These are phyloP conservation scores for Hippophae gyantsensis DNA, from an alignment of 306 rosid genomes.

Conservation along the genomic window DNA sequence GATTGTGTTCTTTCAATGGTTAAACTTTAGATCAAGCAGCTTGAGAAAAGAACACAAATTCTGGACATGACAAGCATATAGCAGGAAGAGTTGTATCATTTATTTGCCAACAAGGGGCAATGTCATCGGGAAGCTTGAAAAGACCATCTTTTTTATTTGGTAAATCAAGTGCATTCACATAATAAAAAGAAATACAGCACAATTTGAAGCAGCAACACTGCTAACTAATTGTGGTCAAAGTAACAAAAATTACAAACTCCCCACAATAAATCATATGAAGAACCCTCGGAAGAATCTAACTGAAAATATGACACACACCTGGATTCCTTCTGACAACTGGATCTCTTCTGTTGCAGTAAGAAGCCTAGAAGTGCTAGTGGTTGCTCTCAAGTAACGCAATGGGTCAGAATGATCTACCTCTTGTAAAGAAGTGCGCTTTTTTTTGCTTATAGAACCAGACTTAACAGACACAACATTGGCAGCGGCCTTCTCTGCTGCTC, in stretches of 20 bases:
- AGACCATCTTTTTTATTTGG: neutral
- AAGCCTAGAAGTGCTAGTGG: constrained; percentile 56
- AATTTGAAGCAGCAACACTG: neutral
- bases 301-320: constrained; percentile 36
- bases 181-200: too few relatives aligned
- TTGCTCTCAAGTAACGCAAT: constrained; percentile 67
- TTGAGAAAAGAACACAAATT: neutral
- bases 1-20: too few relatives aligned
- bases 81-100: neutral
- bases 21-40: neutral
- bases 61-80: neutral
- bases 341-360: constrained; percentile 71
- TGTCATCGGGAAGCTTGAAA: neutral
- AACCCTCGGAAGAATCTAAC: constrained; percentile 10
- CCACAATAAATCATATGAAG: constrained; percentile 6
- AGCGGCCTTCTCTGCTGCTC: constrained; percentile 74
- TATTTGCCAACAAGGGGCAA: neutral
- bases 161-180: too few relatives aligned
- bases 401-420: constrained; percentile 82
- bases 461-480: constrained; percentile 52
- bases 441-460: constrained; percentile 51
- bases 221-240: neutral
- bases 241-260: neutral
- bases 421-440: constrained; percentile 57
- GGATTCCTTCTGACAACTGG: constrained; percentile 81